Conservation (phyloP, 2,329 filamentous ascomycete species). For the Arachnomyces sp. region DNA sequence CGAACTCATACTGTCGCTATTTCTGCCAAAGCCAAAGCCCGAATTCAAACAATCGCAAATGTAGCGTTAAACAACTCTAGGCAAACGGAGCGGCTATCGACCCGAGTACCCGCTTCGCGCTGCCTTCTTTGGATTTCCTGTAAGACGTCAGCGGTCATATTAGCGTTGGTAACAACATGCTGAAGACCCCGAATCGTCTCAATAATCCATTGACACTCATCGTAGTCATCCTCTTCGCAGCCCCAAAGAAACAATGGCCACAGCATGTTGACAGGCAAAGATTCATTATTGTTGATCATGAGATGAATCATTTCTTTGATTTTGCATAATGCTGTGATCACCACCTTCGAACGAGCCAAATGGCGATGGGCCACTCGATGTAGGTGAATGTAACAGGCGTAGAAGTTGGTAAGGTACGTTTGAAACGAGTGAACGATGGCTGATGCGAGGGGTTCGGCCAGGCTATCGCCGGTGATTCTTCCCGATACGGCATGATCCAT, state of each 20-base stretch:
- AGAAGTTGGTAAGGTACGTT: slow-evolving; percentile 48
- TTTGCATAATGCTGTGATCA: slow-evolving; percentile 38
- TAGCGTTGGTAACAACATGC: slow-evolving; percentile 29
- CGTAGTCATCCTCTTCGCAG: slow-evolving; percentile 42
- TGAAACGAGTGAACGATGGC: slow-evolving; percentile 45
- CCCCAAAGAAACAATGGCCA: slow-evolving; percentile 51
- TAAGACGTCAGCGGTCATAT: slow-evolving; percentile 28
- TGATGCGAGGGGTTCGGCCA: slow-evolving; percentile 42
- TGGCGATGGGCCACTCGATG: slow-evolving; percentile 49
- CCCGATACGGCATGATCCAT: slow-evolving; percentile 49
- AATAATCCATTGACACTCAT: slow-evolving; percentile 44
- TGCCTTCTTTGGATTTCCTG: slow-evolving; percentile 29
- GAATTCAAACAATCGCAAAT: too few relatives aligned
- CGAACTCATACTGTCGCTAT: too few relatives aligned
- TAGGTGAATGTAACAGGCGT: slow-evolving; percentile 47
- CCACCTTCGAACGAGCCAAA: slow-evolving; percentile 35
- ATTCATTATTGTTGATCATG: slow-evolving; percentile 30
- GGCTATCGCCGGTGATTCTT: slow-evolving; percentile 40
- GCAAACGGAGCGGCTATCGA: slow-evolving; percentile 25
- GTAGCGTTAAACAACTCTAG: too few relatives aligned
- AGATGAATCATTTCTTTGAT: slow-evolving; percentile 41
- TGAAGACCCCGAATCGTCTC: slow-evolving; percentile 36
- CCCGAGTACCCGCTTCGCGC: slow-evolving; percentile 25
- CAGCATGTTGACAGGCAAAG: slow-evolving; percentile 47
- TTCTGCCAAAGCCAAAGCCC: too few relatives aligned